These are phyloP conservation scores for Macadamia integrifolia DNA, from an alignment of 164 flowering plant species.

Conservation along the genomic window DNA sequence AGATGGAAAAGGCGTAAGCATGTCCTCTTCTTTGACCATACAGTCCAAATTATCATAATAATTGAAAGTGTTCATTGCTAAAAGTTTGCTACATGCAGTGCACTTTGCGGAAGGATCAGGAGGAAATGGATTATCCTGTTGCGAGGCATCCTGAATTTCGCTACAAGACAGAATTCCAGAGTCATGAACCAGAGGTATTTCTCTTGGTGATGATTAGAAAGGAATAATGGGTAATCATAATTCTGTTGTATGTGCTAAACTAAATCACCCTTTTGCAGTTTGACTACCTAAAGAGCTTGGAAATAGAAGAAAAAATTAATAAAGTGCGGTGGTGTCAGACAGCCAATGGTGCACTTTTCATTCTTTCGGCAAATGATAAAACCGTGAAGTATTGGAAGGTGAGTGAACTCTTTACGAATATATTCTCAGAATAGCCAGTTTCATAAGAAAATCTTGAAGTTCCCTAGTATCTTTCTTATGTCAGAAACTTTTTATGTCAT, in stretches of 20 bases:
- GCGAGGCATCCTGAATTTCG: conserved; percentile 94
- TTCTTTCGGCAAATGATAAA: conserved; percentile 94
- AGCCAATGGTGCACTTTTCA: conserved; percentile 89
- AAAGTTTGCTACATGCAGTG: conserved; percentile 30
- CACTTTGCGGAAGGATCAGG: conserved; percentile 72
- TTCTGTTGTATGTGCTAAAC: conserved; percentile 2
- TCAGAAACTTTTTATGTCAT: too few species aligned
- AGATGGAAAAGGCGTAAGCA: conserved; percentile 62
- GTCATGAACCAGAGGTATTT: conserved; percentile 97
- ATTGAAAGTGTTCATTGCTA: background rate
- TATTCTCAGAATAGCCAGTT: too few species aligned
- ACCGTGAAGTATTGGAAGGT: conserved; percentile 99
- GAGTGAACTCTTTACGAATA: background rate
- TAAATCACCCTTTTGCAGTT: conserved; percentile 29
- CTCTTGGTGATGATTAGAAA: background rate
- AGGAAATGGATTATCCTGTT: conserved; percentile 60
- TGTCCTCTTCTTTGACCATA: too few species aligned
- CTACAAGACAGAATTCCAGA: conserved; percentile 96
- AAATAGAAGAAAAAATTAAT: conserved; percentile 98
- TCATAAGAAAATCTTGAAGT: too few species aligned
- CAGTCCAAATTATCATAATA: too few species aligned
- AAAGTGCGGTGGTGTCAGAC: conserved; percentile 98
- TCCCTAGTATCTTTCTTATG: too few species aligned
- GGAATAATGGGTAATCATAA: background rate
- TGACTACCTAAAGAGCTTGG: conserved; percentile 99